Percentiles rank a stretch among this genome's conserved stretches.
phyloP scores from a whole-genome alignment of 352 stramenopile genomes.

The Phytophthora hibernalis region DNA sequence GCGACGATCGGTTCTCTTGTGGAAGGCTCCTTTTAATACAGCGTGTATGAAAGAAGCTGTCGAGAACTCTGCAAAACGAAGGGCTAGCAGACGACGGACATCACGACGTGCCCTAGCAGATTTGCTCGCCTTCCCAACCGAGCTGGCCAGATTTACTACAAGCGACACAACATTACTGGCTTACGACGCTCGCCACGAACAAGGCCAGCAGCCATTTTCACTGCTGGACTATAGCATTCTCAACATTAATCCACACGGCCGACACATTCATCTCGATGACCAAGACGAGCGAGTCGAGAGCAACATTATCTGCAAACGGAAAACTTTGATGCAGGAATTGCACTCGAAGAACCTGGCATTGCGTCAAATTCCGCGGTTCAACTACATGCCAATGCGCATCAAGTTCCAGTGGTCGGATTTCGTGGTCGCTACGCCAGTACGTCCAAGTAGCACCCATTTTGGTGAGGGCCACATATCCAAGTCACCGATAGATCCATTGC shows the following conservation, averaged over 20 bases:
- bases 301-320: conserved; percentile 65
- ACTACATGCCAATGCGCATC: conserved; percentile 67
- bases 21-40: conserved; percentile 23
- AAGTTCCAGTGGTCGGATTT: conserved; percentile 84
- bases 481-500: conserved; percentile 65
- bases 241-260: conserved; percentile 52
- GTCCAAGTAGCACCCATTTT: conserved; percentile 20
- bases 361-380: conserved; percentile 70
- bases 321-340: conserved; percentile 67
- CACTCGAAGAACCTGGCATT: conserved; percentile 67
- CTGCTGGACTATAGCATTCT: conserved; percentile 65
- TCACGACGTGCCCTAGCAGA: conserved; percentile 38
- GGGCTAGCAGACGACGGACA: conserved; percentile 35
- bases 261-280: conserved; percentile 60
- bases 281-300: conserved; percentile 37
- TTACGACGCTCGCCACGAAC: conserved; percentile 66
- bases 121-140: conserved; percentile 28
- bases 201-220: conserved; percentile 48
- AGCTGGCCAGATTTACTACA: conserved; percentile 32
- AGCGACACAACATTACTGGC: conserved; percentile 55
- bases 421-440: conserved; percentile 63
- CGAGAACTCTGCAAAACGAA: conserved; percentile 36
- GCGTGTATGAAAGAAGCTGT: conserved; percentile 30
- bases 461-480: conserved; percentile 25
- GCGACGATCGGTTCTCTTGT: conserved; percentile 31